Conservation (phyloP, 371 early-diverging fungal genomes). For the Apophysomyces elegans region DNA sequence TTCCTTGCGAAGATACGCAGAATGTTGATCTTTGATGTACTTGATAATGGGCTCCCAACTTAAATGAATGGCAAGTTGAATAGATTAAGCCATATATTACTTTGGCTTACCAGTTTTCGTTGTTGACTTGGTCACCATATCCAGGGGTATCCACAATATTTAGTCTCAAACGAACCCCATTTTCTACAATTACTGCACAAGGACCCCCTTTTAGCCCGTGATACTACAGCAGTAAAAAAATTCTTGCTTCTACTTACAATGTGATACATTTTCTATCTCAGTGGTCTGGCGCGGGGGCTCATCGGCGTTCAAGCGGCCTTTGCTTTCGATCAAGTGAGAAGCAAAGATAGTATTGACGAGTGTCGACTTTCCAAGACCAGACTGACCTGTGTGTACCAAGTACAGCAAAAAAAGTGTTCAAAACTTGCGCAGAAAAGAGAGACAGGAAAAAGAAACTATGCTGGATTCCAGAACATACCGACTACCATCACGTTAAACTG, state of each 20-base stretch:
- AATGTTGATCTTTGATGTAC: slow-evolving; percentile 88
- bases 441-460: not conserved
- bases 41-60: slow-evolving; percentile 83
- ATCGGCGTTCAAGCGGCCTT: slow-evolving; percentile 69
- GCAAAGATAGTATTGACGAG: slow-evolving; percentile 92
- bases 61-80: not conserved
- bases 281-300: slow-evolving; percentile 76
- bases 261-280: slow-evolving; percentile 75
- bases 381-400: slow-evolving; percentile 68
- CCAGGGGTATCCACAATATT: slow-evolving; percentile 79
- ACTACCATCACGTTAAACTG: slow-evolving; percentile 92
- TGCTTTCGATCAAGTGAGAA: slow-evolving; percentile 75
- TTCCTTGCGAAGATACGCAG: slow-evolving; percentile 81
- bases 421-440: not conserved
- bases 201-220: not conserved
- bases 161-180: slow-evolving; percentile 73
- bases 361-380: slow-evolving; percentile 97
- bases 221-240: not conserved
- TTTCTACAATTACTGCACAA: slow-evolving; percentile 68
- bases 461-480: slow-evolving; percentile 47
- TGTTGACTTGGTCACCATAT: slow-evolving; percentile 77
- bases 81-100: not conserved
- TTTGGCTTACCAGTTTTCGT: slow-evolving; percentile 70
- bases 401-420: not conserved
- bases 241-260: slow-evolving; percentile 44